Conservation (phyloP, 331 rosid genomes). For the Ulmus americana region DNA sequence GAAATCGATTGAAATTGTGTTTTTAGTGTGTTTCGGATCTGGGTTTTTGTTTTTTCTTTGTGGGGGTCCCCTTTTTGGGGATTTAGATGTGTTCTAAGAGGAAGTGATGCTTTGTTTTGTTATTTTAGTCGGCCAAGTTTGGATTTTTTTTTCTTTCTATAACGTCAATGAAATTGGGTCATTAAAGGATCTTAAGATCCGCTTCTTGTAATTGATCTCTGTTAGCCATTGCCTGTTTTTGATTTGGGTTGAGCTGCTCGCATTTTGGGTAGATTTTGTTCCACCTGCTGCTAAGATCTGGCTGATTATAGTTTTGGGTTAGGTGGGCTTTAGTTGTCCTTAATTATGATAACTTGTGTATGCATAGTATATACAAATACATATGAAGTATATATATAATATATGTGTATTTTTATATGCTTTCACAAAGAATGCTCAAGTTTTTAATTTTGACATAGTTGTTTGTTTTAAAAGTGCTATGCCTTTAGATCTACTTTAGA, state of each 20-base stretch:
- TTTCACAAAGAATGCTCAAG: neutral
- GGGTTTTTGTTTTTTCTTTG: constrained; percentile 5
- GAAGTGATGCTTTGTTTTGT: constrained; percentile 15
- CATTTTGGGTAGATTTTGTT: constrained; percentile 13
- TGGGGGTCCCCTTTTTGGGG: constrained; percentile 10
- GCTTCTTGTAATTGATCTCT: neutral
- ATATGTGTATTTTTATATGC: neutral
- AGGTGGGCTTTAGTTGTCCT: constrained; percentile 6
- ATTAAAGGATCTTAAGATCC: constrained; percentile 15
- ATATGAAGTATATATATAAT: neutral
- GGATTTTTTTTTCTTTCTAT: neutral
- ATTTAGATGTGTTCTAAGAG: constrained; percentile 11
- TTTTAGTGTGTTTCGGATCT: constrained; percentile 8
- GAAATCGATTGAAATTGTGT: neutral
- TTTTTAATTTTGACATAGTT: no score
- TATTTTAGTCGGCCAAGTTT: neutral
- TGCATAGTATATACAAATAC: neutral
- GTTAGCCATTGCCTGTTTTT: neutral
- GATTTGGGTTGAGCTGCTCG: neutral
- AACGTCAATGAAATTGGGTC: no score
- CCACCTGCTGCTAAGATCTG: constrained; percentile 1
- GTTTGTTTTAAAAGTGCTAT: no score
- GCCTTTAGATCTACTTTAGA: constrained; percentile 16
- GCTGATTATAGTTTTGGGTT: constrained; percentile 9
- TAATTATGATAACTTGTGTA: neutral